Base-by-base conservation (phyloP, 352 stramenopile species). In the Peronosclerospora sorghi region DNA sequence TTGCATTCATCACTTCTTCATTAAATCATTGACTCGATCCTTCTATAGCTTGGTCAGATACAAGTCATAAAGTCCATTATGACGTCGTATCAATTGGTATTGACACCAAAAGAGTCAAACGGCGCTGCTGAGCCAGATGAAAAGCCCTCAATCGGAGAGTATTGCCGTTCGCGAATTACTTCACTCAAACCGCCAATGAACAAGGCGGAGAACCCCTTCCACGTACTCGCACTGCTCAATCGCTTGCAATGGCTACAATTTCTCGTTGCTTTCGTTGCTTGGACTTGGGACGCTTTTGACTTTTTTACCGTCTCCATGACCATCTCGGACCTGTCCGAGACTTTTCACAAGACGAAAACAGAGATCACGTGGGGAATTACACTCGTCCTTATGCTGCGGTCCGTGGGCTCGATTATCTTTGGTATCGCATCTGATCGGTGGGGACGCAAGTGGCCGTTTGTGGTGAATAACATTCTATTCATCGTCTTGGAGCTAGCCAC, bases 301-400 rank as follows among this genome's bases (percentile, higher is more conserved):
- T 78, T 78, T 49, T 78, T 78, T 54, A 78, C 66, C 1, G 66
- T 74, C 23, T 63, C 66, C 5, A 54, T 78, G 44, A 78, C 66
- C 0, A 40, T 78, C 40, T 69, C 63, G 4, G 66, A 78, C 0
- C 47, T 78, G n/a, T 59, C 62, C 17, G 38, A 73, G 41, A 59
- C 54, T 19, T 78, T 74, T 45, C 54, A 32, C 34, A 68, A 67
- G 37, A 54, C 48, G 26, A 72, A 72, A 29, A 57, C 59, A 8
- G 59, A 78, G 35, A 69, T 78, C 24, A 78, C 66, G 23, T 78
- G 66, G 66, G 66, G 66, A 1, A 78, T 78, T 32, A 72, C 66
- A 6, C 51, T 78, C 27, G 65, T 68, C 29, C 63, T 78, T 44
- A 78, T 74, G 62, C 46, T 74, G 8, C 62, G 66, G 0, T 72